Evolutionary conservation across 176 grass and related monocot species (phyloP).

Genomic region (Avena sativa): DNA sequence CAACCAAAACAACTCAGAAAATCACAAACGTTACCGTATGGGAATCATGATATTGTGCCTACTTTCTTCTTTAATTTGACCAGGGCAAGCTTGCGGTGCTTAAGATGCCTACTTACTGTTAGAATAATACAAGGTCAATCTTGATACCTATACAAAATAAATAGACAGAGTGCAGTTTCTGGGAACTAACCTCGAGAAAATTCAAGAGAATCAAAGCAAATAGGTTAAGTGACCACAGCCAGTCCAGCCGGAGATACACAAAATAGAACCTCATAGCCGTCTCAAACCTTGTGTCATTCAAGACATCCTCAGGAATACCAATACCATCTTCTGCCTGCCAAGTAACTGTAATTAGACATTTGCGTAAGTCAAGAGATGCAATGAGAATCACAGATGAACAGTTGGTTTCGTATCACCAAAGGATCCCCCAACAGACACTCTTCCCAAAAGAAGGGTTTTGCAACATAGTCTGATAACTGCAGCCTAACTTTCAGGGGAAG

Average conservation of each 20-base stretch:
- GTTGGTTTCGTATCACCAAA: conserved; percentile 5
- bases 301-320: conserved; percentile 84
- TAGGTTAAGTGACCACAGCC: conserved; percentile 94
- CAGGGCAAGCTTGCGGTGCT: conserved; percentile 6
- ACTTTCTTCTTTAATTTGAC: conserved; percentile 1
- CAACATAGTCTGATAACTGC: conserved; percentile 9
- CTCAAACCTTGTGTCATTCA: conserved; percentile 75
- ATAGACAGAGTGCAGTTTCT: background rate
- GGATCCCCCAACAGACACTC: conserved; percentile 7
- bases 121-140: conserved; percentile 27
- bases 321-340: conserved; percentile 94
- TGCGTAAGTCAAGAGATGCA: conserved; percentile 8
- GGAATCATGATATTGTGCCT: background rate
- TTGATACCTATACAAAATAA: conserved; percentile 28
- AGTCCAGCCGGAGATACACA: conserved; percentile 75
- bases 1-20: conserved; percentile 23
- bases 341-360: conserved; percentile 33
- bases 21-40: conserved; percentile 19
- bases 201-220: conserved; percentile 89
- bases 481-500: conserved; percentile 7
- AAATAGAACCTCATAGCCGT: conserved; percentile 87
- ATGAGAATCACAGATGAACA: background rate
- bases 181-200: conserved; percentile 81
- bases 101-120: conserved; percentile 32
- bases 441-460: conserved; percentile 2